Evolutionary conservation across 2,329 filamentous ascomycete species (phyloP).

Genomic region (Thermothelomyces thermophilus): DNA sequence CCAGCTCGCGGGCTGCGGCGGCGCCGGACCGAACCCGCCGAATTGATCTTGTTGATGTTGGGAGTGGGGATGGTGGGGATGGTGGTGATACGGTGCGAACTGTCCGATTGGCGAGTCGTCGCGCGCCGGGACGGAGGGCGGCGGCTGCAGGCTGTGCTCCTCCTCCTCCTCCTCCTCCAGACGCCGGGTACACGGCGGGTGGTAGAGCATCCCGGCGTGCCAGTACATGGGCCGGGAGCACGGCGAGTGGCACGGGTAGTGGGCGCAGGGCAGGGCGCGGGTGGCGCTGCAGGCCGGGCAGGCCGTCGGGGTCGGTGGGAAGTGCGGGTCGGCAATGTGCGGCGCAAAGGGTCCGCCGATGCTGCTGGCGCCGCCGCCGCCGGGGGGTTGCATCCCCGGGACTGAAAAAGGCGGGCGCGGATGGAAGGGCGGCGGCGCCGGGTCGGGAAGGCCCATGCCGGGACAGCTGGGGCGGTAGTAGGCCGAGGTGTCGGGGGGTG

Average conservation of each 20-base stretch:
- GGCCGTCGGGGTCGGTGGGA: neutral
- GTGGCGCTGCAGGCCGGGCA: constrained; percentile 3
- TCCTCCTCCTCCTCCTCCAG: too few species aligned
- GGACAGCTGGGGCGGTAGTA: constrained; percentile 2
- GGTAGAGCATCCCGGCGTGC: neutral
- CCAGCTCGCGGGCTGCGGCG: neutral
- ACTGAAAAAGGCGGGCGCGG: neutral
- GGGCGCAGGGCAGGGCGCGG: neutral
- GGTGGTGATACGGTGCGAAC: neutral
- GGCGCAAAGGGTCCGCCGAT: neutral
- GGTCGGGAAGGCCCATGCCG: neutral
- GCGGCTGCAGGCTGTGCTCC: too few species aligned
- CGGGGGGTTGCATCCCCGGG: neutral
- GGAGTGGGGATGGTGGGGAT: neutral
- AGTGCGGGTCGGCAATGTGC: neutral
- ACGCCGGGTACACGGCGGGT: constrained; percentile 2
- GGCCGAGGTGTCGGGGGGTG: constrained; percentile 7
- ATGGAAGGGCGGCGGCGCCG: neutral
- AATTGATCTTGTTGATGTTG: neutral
- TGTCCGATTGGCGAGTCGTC: too few species aligned
- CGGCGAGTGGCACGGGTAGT: neutral
- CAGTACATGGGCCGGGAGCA: neutral
- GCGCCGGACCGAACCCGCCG: neutral
- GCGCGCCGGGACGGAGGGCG: neutral
- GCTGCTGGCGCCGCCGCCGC: neutral